Conservation (phyloP, 805 yeast genomes). For the Teunomyces aglyptinius region DNA sequence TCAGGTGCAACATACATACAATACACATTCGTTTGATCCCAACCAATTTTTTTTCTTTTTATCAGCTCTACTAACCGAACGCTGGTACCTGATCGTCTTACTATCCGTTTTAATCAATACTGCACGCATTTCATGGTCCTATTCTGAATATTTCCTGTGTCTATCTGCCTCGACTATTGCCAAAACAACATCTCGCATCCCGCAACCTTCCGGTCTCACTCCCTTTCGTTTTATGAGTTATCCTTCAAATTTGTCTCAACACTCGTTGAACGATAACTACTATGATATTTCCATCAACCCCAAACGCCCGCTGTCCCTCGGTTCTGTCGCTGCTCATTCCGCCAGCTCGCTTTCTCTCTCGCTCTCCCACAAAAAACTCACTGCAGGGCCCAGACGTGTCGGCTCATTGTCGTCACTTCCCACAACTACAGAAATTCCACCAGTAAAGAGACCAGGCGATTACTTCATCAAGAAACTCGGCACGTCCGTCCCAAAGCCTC, state of each 20-base stretch:
- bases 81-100: too few species aligned
- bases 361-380: slow-evolving; percentile 15
- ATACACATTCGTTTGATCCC: background rate
- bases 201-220: background rate
- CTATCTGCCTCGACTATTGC: background rate
- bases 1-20: background rate
- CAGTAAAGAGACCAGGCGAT: slow-evolving; percentile 39
- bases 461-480: slow-evolving; percentile 34
- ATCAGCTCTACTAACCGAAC: too few species aligned
- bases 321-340: slow-evolving; percentile 2
- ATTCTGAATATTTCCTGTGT: too few species aligned
- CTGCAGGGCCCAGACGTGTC: slow-evolving; percentile 24
- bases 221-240: slow-evolving; percentile 5
- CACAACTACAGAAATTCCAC: slow-evolving; percentile 14
- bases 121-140: too few species aligned
- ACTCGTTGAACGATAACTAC: slow-evolving; percentile 25
- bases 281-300: slow-evolving; percentile 21
- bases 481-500: slow-evolving; percentile 11
- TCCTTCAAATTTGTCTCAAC: slow-evolving; percentile 16
- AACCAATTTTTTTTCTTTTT: too few species aligned
- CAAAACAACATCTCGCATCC: background rate
- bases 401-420: slow-evolving; percentile 26
- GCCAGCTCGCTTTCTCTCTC: slow-evolving; percentile 7
- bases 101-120: background rate
- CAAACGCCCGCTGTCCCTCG: background rate